Evolutionary conservation across 805 yeast genomes (phyloP).

Genomic region (Candida anglica): DNA sequence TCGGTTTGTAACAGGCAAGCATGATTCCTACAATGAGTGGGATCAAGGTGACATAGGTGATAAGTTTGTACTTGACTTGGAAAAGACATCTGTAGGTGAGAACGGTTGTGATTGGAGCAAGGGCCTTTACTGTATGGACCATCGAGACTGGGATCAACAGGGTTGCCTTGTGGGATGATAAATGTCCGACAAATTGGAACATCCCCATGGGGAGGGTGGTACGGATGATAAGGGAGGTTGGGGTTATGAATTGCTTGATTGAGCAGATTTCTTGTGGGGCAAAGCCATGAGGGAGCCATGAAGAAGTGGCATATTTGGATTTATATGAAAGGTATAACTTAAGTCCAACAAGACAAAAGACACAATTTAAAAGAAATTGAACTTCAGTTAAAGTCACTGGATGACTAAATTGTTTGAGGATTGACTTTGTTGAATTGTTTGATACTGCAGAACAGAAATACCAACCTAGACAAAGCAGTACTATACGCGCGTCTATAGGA

Average conservation of each 20-base stretch:
- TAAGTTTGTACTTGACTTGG: conserved; percentile 49
- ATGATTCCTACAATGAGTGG: conserved; percentile 86
- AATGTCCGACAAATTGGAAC: conserved; percentile 90
- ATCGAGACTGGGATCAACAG: conserved; percentile 88
- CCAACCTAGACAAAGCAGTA: conserved; percentile 66
- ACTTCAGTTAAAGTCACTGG: conserved; percentile 89
- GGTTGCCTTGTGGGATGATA: conserved; percentile 89
- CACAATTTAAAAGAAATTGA: conserved; percentile 74
- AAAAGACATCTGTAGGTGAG: conserved; percentile 65
- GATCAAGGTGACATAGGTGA: conserved; percentile 73
- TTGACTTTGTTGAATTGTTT: conserved; percentile 75
- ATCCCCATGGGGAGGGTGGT: conserved; percentile 92
- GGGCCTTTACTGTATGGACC: conserved; percentile 90
- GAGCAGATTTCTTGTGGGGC: conserved; percentile 37
- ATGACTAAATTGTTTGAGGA: conserved; percentile 62
- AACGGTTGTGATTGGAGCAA: conserved; percentile 88
- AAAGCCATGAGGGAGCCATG: conserved; percentile 43
- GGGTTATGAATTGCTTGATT: conserved; percentile 44
- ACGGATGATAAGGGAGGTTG: conserved; percentile 47
- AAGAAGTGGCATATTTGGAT: conserved; percentile 19
- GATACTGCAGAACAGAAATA: conserved; percentile 77
- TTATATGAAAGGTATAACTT: conserved; percentile 5
- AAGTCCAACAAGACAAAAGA: conserved; percentile 49
- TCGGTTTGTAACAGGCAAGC: conserved; percentile 60
- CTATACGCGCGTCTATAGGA: conserved; percentile 18